A percentile compares a stretch with the other conserved stretches of the same genome.
These are phyloP conservation scores for Acer campestre DNA, from an alignment of 345 rosid species.

Conservation along the genomic window DNA sequence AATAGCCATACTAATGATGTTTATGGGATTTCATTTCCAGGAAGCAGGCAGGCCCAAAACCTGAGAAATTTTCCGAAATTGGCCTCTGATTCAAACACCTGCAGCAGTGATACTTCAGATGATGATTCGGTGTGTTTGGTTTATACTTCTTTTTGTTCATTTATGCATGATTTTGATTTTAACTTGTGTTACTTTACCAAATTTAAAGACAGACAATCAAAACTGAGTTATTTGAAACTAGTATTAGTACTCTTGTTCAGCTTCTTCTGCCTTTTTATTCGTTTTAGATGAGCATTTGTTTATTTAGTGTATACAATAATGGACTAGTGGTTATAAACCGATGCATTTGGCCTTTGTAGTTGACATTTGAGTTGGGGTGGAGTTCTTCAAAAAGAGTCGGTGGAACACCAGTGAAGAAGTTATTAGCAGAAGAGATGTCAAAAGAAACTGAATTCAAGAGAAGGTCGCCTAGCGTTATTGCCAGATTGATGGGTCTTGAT, in stretches of 20 bases:
- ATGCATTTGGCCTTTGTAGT: conserved; percentile 39
- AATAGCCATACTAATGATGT: conserved; percentile 25
- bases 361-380: conserved; percentile 45
- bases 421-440: conserved; percentile 83
- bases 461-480: conserved; percentile 82
- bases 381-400: conserved; percentile 39
- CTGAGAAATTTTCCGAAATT: conserved; percentile 39
- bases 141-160: conserved; percentile 21
- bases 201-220: neutral
- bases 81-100: conserved; percentile 56
- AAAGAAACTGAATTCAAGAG: conserved; percentile 69
- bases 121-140: conserved; percentile 57
- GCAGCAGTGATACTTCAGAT: conserved; percentile 39
- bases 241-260: neutral
- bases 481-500: conserved; percentile 94
- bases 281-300: neutral
- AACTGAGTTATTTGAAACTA: too few relatives aligned
- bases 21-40: conserved; percentile 51
- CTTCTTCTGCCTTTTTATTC: neutral
- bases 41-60: conserved; percentile 51
- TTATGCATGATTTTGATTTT: conserved; percentile 11
- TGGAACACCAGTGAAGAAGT: conserved; percentile 67
- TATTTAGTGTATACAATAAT: neutral
- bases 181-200: neutral
- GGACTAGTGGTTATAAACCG: conserved; percentile 13